phyloP scores from a whole-genome alignment of 768 basidiomycete species.

The Boletus vinaceobasis region DNA sequence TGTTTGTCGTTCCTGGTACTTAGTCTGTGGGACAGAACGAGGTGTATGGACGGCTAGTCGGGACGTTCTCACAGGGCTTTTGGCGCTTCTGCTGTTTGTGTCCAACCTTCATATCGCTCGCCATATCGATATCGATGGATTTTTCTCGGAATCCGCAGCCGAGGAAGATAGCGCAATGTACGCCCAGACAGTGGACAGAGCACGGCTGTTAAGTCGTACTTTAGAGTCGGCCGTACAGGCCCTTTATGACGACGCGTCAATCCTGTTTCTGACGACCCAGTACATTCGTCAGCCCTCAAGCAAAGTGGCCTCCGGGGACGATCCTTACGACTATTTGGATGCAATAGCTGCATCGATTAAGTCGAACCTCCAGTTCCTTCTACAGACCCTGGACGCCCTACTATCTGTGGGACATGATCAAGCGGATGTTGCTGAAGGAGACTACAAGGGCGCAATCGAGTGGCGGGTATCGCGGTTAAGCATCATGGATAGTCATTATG shows the following conservation, averaged over 20 bases:
- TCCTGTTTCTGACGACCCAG: conserved; percentile 60
- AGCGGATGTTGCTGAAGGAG: conserved; percentile 62
- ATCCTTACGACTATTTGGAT: conserved; percentile 43
- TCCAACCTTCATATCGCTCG: conserved; percentile 76
- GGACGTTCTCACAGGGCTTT: conserved; percentile 52
- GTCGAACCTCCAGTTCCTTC: conserved; percentile 52
- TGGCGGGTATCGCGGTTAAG: conserved; percentile 74
- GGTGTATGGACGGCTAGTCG: conserved; percentile 39
- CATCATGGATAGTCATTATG: conserved; percentile 50
- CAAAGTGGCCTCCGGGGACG: conserved; percentile 8
- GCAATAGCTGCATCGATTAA: conserved; percentile 49
- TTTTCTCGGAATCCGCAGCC: conserved; percentile 45
- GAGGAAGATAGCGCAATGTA: conserved; percentile 51
- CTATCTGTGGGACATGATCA: conserved; percentile 67
- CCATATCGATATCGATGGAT: conserved; percentile 79
- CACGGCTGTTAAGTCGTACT: conserved; percentile 61
- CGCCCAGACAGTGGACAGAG: conserved; percentile 62
- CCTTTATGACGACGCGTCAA: conserved; percentile 66
- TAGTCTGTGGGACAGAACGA: conserved; percentile 20
- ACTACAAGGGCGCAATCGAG: conserved; percentile 73
- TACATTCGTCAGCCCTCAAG: conserved; percentile 18
- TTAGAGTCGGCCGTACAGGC: conserved; percentile 71
- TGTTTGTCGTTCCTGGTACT: not conserved
- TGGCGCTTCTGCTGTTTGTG: conserved; percentile 54
- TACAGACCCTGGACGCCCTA: conserved; percentile 60